Base-by-base conservation (phyloP, 257 asterid genomes). In the Ilex aquifolium region DNA sequence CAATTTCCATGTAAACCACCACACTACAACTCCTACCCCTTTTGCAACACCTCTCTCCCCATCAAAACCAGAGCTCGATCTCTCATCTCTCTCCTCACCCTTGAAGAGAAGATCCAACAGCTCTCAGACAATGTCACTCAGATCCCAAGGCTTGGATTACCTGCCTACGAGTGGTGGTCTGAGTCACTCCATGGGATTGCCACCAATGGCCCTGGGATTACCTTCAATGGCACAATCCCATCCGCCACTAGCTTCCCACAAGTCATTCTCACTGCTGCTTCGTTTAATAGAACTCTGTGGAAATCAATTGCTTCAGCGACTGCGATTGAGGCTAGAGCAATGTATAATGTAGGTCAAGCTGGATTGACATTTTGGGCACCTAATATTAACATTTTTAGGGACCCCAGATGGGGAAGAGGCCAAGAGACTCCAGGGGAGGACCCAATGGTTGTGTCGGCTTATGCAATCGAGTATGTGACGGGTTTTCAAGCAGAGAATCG, bases 351-450 rank as follows among this genome's bases (percentile, higher is more conserved):
- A 3, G 97, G 98, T 1, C 98, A 87, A 69, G 86, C 95, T 2
- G 98, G 98, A 57, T 61, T 92, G 79, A 91, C 97, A 6, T 91
- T 74, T 67, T 91, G 95, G 95, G 98, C 98, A 12, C 98, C 98
- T 51, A 88, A 88, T 75, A 79, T 91, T 54, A 92, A 92, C 60
- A 61, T 92, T 21, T 92, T 92, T 65, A 80, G 90, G 72, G 98
- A 92, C 32, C 98, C 97, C 17, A 86, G 98, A 68, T 92, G 98
- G 98, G 98, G 97, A 52, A 83, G 98, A 59, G 98, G 98, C 14
- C 95, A 85, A 77, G 98, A 92, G 80, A 92, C 98, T 3, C 93
- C 95, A 2, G 98, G 98, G 74, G 98, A 92, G 81, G 98, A 92
- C 66, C 98, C 97, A 4, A 69, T 85, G 89, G 79, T 87, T 44